Base-by-base conservation (phyloP, 2,329 filamentous ascomycete genomes). In the Arthrobotrys entomopaga region DNA sequence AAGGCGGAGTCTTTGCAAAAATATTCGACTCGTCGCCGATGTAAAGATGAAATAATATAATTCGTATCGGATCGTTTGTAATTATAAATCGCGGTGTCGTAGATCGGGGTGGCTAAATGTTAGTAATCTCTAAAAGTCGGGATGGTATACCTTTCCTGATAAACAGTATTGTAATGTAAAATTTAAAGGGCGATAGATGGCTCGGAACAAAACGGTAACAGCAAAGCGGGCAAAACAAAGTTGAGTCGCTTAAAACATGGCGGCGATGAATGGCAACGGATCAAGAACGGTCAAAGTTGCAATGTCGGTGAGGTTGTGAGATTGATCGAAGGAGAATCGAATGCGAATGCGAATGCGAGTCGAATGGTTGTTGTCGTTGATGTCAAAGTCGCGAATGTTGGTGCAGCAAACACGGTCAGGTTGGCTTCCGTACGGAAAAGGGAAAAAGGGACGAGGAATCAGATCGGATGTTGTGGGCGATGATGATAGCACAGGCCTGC, bases 21-120 rank as follows among this genome's bases (percentile, higher is more conserved):
- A 72, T 72, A 72, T 59, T 72, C 60, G 67, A 72, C 67, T 46
- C n/a, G 50, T 60, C 67, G 60, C 67, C 67, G 48, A 46, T 26
- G 29, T 3, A 5, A 34, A 34, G 29, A 34, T 34, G 29, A 34
- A 34, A 34, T 34, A 34, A 10, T 34, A 34, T n/a, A 34, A 7
- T 34, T 34, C 7, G 24, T 38, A 63, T 48, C n/a, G 34, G 20
- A 61, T 38, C 20, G n/a, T 22, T 50, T 13, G 38, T 24, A 29
- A 38, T 3, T 60, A 29, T 7, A 15, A n/a, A n/a, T 34, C 29
- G 42, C 24, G 19, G 61, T 22, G 52, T 65, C 34, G 49, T 26
- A 24, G 43, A 48, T 42, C 29, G 52, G 20, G 66, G 29, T 70
- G 48, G 52, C 66, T 65, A 64, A 59, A 64, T 48, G 66, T 71